Base-by-base conservation (phyloP, 139 green algal species). In the Pleodorina starrii region DNA sequence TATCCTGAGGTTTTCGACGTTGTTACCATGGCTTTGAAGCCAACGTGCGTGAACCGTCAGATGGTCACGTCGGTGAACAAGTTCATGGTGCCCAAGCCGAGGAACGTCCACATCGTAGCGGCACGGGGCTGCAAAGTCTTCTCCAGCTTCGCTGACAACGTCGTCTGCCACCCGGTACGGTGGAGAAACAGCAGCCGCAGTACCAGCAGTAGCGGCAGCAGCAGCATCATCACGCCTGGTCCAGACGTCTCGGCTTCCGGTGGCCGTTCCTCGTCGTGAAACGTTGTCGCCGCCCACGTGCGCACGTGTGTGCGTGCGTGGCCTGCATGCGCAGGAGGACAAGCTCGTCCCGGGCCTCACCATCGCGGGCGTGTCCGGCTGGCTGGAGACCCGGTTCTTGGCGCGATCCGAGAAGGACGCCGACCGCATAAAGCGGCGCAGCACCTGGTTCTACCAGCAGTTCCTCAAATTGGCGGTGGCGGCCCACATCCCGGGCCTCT, bases 291-390 rank as follows among this genome's bases (percentile, higher is more conserved):
- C n/a, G n/a, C n/a, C n/a, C n/a, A n/a, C n/a, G n/a, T n/a, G n/a
- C n/a, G n/a, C 29, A 66, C 54, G 5, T 66, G 29, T 2, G 54
- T 12, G 3, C 29, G 6, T 27, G 54, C 54, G 54, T 66, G 21
- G 54, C 54, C 69, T 32, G 40, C 72, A 80, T 40, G 72, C 69
- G 40, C 72, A 80, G 72, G 72, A 80, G 43, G 72, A 80, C 16
- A 57, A 16, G 10, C 42, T 80, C 9, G 72, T 80, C 7, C 42
- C 40, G 7, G 23, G 21, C 12, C 42, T 80, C 5, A 80, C 42
- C 19, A 54, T 12, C 3, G 6, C 1, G 12, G 25, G 1, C 9
- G 72, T 80, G 7, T 36, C 40, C 0, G 38, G 36, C 9, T 80
- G 72, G 72, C 25, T 80, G 11, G 12, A 12, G 32, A 40, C 42